A percentile compares a stretch with the other conserved stretches of the same genome.
Conservation (phyloP, 2,329 filamentous ascomycete genomes). For the Alternaria burnsii region DNA sequence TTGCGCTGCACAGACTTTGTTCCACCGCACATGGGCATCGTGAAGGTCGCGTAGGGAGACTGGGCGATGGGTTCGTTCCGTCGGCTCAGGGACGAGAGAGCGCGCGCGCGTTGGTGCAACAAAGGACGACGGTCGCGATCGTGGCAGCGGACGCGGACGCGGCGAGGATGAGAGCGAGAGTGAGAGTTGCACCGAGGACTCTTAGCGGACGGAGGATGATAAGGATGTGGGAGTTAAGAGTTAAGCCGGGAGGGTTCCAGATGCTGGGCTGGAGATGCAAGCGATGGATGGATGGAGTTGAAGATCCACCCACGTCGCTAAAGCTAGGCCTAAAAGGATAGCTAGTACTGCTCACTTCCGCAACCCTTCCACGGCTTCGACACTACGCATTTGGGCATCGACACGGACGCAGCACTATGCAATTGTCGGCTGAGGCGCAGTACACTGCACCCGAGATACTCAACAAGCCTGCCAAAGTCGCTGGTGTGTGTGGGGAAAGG, state of each 20-base stretch:
- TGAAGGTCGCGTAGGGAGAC: slow-evolving; percentile 24
- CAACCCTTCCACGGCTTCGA: slow-evolving; percentile 26
- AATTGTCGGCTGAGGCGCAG: slow-evolving; percentile 15
- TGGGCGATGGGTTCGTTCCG: slow-evolving; percentile 36
- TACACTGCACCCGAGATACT: neutral
- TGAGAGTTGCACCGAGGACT: slow-evolving; percentile 16
- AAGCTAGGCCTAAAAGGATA: slow-evolving; percentile 20
- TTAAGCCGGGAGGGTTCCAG: slow-evolving; percentile 16
- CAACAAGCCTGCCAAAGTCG: slow-evolving; percentile 8
- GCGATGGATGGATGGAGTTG: slow-evolving; percentile 15
- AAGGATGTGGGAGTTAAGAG: slow-evolving; percentile 21
- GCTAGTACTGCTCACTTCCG: slow-evolving; percentile 17
- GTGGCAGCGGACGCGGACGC: slow-evolving; percentile 8
- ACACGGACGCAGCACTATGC: slow-evolving; percentile 20
- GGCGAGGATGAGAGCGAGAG: slow-evolving; percentile 16
- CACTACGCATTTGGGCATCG: slow-evolving; percentile 15
- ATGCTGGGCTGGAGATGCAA: slow-evolving; percentile 22
- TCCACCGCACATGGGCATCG: slow-evolving; percentile 60
- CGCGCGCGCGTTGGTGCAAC: slow-evolving; percentile 39
- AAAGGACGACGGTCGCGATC: slow-evolving; percentile 19
- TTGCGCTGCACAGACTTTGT: slow-evolving; percentile 88
- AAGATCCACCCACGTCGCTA: slow-evolving; percentile 17
- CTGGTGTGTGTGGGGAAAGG: neutral
- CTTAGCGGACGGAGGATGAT: slow-evolving; percentile 21
- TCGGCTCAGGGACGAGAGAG: slow-evolving; percentile 30